phyloP scores from a whole-genome alignment of 305 asterid species.

The Fraxinus albicans region DNA sequence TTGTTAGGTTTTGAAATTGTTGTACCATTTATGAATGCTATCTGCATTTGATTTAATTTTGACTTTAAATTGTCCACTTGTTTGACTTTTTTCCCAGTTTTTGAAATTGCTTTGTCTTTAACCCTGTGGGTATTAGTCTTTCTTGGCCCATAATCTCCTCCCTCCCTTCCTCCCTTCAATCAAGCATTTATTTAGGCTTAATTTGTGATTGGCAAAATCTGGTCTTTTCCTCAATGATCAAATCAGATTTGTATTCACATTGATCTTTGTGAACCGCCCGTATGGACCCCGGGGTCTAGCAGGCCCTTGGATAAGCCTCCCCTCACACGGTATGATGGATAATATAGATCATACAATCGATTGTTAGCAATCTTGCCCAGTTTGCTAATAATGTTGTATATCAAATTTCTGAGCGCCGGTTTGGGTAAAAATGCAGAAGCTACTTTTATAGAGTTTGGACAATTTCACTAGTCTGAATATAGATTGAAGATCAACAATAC shows the following conservation, averaged over 20 bases:
- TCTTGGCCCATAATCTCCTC: neutral
- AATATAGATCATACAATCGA: neutral
- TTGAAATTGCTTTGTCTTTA: constrained; percentile 29
- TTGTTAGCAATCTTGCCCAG: neutral
- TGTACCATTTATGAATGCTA: constrained; percentile 16
- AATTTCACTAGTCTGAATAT: neutral
- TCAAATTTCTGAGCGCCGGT: no score
- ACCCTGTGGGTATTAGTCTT: constrained; percentile 4
- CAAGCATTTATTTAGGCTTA: neutral
- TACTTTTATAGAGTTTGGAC: neutral
- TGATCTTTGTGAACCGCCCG: neutral
- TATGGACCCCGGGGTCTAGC: neutral
- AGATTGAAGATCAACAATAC: neutral
- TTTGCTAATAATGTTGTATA: neutral
- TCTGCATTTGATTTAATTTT: constrained; percentile 23
- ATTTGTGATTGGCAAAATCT: neutral
- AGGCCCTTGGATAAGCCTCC: neutral
- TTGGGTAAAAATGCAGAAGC: no score
- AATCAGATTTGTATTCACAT: neutral
- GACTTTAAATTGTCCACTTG: constrained; percentile 32
- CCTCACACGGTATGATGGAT: neutral
- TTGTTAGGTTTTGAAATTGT: neutral
- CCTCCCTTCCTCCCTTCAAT: neutral
- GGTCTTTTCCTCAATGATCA: neutral
- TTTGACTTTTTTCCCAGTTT: constrained; percentile 23